These are phyloP conservation scores for Aspergillus biplanus DNA, from an alignment of 495 filamentous ascomycete species.

Conservation along the genomic window DNA sequence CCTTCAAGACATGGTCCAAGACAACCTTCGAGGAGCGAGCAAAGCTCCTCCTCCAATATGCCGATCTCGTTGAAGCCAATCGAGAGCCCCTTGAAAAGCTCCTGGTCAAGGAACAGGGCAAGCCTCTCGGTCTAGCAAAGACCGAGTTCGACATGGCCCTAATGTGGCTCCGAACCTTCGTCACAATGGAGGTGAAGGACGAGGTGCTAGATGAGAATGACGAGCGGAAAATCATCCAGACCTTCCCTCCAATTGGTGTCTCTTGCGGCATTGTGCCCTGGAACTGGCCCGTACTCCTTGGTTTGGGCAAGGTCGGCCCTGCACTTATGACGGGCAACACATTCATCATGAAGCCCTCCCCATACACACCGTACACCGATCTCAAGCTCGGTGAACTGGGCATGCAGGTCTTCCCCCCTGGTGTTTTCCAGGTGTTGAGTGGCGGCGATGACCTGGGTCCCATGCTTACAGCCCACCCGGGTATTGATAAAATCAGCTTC, in stretches of 20 bases:
- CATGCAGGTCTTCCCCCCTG: slow-evolving; percentile 62
- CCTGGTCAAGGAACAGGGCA: slow-evolving; percentile 13
- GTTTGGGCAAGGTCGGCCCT: slow-evolving; percentile 42
- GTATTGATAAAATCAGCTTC: slow-evolving; percentile 70
- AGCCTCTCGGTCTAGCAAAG: not conserved
- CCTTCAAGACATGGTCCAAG: slow-evolving; percentile 13
- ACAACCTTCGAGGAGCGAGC: not conserved
- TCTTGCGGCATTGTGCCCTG: slow-evolving; percentile 57
- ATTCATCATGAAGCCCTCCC: slow-evolving; percentile 82
- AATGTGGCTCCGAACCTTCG: slow-evolving; percentile 1
- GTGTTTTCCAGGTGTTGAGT: slow-evolving; percentile 68
- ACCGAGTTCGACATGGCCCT: slow-evolving; percentile 8
- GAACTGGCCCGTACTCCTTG: slow-evolving; percentile 41
- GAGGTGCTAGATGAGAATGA: slow-evolving; percentile 35
- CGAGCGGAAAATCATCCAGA: slow-evolving; percentile 39
- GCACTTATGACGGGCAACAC: slow-evolving; percentile 46
- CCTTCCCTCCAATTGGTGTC: slow-evolving; percentile 55
- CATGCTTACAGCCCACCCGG: slow-evolving; percentile 58
- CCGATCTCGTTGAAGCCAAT: not conserved
- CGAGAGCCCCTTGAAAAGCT: slow-evolving; percentile 1
- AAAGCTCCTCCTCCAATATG: not conserved
- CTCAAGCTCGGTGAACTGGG: slow-evolving; percentile 58
- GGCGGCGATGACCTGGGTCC: slow-evolving; percentile 68
- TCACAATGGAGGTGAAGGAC: slow-evolving; percentile 28
- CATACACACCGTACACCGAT: slow-evolving; percentile 82